Percentiles rank a stretch among this genome's conserved stretches.
These are phyloP conservation scores for Glycine soja DNA, from an alignment of 306 rosid genomes.

Conservation along the genomic window DNA sequence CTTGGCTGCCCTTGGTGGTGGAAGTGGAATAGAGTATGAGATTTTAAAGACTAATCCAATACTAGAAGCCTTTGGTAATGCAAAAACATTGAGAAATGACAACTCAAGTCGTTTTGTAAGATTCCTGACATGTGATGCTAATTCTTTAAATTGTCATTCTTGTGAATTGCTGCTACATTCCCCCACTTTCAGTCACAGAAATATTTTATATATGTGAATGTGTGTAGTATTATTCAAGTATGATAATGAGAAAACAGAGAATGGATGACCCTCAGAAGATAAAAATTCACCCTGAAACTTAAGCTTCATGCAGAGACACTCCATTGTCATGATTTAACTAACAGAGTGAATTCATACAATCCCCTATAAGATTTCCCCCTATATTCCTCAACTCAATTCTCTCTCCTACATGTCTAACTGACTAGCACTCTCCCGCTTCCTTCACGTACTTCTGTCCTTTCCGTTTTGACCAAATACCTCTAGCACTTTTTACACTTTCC, in stretches of 20 bases:
- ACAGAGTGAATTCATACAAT: background rate
- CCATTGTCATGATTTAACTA: background rate
- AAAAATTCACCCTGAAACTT: background rate
- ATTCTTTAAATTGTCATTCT: slow-evolving; percentile 17
- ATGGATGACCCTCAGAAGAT: background rate
- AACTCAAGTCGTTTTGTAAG: slow-evolving; percentile 56
- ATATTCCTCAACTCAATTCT: background rate
- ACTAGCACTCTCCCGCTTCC: background rate
- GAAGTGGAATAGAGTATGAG: slow-evolving; percentile 53
- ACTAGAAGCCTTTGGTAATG: slow-evolving; percentile 52
- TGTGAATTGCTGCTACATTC: background rate
- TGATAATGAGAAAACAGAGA: background rate
- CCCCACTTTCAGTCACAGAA: background rate
- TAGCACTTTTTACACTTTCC: background rate
- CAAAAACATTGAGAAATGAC: slow-evolving; percentile 51
- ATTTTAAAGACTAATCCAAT: slow-evolving; percentile 50
- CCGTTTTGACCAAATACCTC: background rate
- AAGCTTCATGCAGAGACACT: background rate
- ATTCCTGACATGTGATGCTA: slow-evolving; percentile 18
- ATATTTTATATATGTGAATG: background rate
- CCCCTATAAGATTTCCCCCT: slow-evolving; percentile 7
- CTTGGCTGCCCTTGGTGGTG: slow-evolving; percentile 54
- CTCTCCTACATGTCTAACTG: background rate
- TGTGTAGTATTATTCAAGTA: background rate
- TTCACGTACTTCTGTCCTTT: background rate